Base-by-base conservation (phyloP, 139 green algal genomes). In the Chlamydomonas eustigma region DNA sequence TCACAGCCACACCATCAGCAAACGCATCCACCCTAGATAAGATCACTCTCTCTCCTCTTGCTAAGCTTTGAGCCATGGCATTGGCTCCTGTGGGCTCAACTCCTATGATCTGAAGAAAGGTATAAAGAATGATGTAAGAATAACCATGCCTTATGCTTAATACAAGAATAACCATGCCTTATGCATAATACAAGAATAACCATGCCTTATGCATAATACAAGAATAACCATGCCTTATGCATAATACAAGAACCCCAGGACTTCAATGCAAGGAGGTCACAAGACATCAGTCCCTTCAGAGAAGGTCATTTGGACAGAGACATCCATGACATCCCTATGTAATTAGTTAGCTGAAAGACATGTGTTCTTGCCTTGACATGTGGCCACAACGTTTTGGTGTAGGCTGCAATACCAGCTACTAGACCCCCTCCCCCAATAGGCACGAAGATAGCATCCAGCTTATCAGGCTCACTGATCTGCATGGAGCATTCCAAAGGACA, bases 71-170 rank as follows among this genome's bases (percentile, higher is more conserved):
- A n/a, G 94, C 88, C 95, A 98, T 98, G 6, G 90, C 91, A 79
- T 98, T 98, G 72, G 94, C 93, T 12, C 94, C 95, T 2, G 80
- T 84, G 1, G 94, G 94, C 89, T 98, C 95, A 31, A 98, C 95
- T 0, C 95, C 95, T 38, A 97, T 94, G 8, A 98, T 76, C 76
- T 89, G 80, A 0, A 83, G 34, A 37, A 28, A 69, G 5, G 34
- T 69, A 6, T 28, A 58, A 22, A 22, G 44, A 22, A 58, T 28
- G 44, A 12, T 28, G 44, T 22, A 58, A 58, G 44, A 28, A 22
- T 58, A 22, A 58, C n/a, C n/a, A n/a, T n/a, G n/a, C n/a, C n/a
- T n/a, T n/a, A n/a, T n/a, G n/a, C n/a, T n/a, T n/a, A n/a, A n/a
- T n/a, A n/a, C n/a, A n/a, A n/a, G n/a, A n/a, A n/a, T n/a, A n/a